These are phyloP conservation scores for Nitzschia inconspicua DNA, from an alignment of 108 stramenopile genomes.

Conservation along the genomic window DNA sequence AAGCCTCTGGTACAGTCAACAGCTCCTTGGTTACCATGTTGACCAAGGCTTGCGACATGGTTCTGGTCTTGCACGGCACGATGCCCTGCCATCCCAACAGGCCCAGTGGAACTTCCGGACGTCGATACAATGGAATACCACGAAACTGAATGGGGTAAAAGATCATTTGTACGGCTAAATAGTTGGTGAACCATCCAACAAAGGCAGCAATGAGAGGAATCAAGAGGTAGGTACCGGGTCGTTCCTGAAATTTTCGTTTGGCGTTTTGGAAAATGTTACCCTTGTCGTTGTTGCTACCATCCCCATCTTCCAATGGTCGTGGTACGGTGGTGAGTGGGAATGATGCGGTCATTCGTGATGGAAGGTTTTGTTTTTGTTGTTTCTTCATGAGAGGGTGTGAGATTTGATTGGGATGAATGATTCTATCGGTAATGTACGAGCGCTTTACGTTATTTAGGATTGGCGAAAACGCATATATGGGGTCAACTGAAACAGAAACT, in stretches of 20 bases:
- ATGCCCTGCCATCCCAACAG: constrained; percentile 89
- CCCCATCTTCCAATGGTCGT: constrained; percentile 9
- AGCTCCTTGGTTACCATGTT: constrained; percentile 85
- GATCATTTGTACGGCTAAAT: constrained; percentile 88
- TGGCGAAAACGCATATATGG: too few species aligned
- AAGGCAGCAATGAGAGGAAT: constrained; percentile 89
- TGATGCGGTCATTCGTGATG: too few species aligned
- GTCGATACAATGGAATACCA: constrained; percentile 66
- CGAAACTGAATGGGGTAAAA: constrained; percentile 80
- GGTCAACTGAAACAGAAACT: too few species aligned
- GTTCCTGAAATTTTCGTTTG: constrained; percentile 48
- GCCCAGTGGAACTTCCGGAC: constrained; percentile 66
- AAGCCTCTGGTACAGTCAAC: constrained; percentile 74
- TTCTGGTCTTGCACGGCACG: constrained; percentile 82
- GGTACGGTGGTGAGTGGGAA: too few species aligned
- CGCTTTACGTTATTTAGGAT: too few species aligned
- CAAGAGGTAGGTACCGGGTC: constrained; percentile 66
- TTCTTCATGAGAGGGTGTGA: too few species aligned
- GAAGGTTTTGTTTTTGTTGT: too few species aligned
- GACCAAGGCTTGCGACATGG: constrained; percentile 80
- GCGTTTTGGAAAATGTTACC: constrained; percentile 7
- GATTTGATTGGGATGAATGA: too few species aligned
- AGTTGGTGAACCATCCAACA: constrained; percentile 96
- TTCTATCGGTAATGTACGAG: too few species aligned
- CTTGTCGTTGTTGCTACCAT: background rate